Conservation (phyloP, 164 flowering plant genomes). For the Vitis rotundifolia region DNA sequence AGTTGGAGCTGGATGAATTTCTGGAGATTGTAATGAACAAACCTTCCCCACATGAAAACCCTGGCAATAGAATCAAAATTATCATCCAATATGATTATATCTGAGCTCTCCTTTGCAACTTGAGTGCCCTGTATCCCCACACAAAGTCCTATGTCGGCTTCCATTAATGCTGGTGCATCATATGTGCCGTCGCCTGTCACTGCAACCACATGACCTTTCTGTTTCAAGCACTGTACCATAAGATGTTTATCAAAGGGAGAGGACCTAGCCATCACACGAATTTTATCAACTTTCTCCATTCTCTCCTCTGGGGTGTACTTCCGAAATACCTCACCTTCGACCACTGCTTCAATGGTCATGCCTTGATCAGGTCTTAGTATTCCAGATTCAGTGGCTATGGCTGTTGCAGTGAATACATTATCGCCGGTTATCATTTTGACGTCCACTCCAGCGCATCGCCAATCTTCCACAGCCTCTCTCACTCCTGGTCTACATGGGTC, state of each 20-base stretch:
- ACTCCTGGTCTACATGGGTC: conserved; percentile 66
- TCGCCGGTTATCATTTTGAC: conserved; percentile 72
- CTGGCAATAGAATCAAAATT: conserved; percentile 56
- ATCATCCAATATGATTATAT: conserved; percentile 62
- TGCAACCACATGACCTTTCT: conserved; percentile 73
- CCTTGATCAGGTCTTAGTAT: conserved; percentile 33
- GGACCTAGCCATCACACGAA: conserved; percentile 69
- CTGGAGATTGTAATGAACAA: conserved; percentile 63
- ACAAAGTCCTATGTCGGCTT: conserved; percentile 63
- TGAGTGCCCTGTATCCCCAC: conserved; percentile 73
- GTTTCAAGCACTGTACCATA: conserved; percentile 61
- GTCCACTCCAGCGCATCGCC: conserved; percentile 52
- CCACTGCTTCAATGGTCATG: conserved; percentile 26
- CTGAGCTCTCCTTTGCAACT: conserved; percentile 75
- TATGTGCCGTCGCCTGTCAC: conserved; percentile 70
- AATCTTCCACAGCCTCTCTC: conserved; percentile 46
- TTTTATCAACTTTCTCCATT: conserved; percentile 43
- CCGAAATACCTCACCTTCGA: conserved; percentile 57
- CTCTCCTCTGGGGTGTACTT: conserved; percentile 44
- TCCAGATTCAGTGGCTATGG: conserved; percentile 67
- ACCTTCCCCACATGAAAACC: conserved; percentile 59
- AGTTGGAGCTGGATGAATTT: conserved; percentile 79
- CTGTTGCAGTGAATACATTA: conserved; percentile 59
- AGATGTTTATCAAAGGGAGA: conserved; percentile 69
- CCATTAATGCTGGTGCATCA: conserved; percentile 59